Evolutionary conservation across 495 filamentous ascomycete species (phyloP), one percentile per base, ranked within the genome.

Genomic region (Mycothermus thermophilus): DNA sequence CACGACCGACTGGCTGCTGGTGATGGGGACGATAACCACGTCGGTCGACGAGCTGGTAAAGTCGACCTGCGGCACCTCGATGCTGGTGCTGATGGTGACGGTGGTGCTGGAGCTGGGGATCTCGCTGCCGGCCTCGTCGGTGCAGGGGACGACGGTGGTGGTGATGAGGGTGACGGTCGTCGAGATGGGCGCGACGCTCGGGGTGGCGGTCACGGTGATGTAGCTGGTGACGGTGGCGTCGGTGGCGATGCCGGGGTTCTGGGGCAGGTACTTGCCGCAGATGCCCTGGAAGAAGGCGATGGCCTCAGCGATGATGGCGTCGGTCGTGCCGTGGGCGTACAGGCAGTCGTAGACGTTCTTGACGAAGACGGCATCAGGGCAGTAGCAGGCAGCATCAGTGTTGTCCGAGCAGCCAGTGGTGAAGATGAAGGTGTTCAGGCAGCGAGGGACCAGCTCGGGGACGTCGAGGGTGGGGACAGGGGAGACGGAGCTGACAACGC

Each of bases 381-480:
- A 96, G 76, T 79, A 96, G 76, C 90, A 96, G 40, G 62, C 54
- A 23, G 69, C 57, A 47, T 93, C 81, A 30, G 79, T 74, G 75
- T 93, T 93, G 63, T 84, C 80, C 40, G 57, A 66, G 74, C 88
- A 95, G 57, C 71, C 69, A 23, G 75, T 67, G 42, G 63, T 64
- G 46, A 77, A 72, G 43, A 92, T 57, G 83, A 84, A 95, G 46
- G 88, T 94, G 73, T 93, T 92, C 62, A 96, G 67, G 64, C 88
- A 96, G 42, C 75, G 75, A 35, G 87, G 85, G 11, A 96, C 77
- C 26, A 81, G 69, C 37, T 61, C 61, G 31, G 87, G 86, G 69
- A 77, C 84, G 27, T 64, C 57, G 15, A 61, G 59, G 24, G 63
- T 65, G 40, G 56, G 60, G 14, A 65, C 63, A 18, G 63, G 54